A percentile compares a stretch with the other conserved stretches of the same genome.
These are phyloP conservation scores for Microstegium vimineum DNA, from an alignment of 176 grass and related monocot genomes.

Conservation along the genomic window DNA sequence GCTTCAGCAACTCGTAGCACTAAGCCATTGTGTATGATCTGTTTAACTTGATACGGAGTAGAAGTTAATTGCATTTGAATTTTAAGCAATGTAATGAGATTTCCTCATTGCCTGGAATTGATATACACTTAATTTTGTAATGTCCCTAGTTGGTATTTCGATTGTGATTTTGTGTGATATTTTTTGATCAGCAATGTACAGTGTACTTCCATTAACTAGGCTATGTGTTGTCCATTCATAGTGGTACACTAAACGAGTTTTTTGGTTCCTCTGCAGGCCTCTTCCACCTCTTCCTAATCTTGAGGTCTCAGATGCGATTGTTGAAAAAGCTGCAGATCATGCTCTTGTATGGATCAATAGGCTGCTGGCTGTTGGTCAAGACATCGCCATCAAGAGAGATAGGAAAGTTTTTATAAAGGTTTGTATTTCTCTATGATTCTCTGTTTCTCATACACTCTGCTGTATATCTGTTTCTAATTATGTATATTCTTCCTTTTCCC, in stretches of 20 bases:
- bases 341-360: constrained; percentile 67
- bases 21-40: neutral
- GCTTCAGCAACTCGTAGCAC: neutral
- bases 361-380: constrained; percentile 62
- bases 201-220: neutral
- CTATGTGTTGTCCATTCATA: neutral
- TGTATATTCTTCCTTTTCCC: neutral
- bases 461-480: neutral
- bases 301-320: constrained; percentile 70
- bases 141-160: neutral
- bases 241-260: neutral
- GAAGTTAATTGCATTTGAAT: neutral
- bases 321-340: constrained; percentile 55
- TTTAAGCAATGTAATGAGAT: neutral
- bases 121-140: neutral
- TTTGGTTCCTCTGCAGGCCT: constrained; percentile 50
- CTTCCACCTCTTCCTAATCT: constrained; percentile 90
- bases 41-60: constrained; percentile 2
- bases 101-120: neutral
- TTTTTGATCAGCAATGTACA: neutral
- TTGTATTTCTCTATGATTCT: neutral
- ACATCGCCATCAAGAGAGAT: constrained; percentile 88
- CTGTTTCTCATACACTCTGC: neutral
- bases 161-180: neutral
- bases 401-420: constrained; percentile 72